phyloP scores from a whole-genome alignment of 306 rosid species.

The Pyrus bretschneideri region DNA sequence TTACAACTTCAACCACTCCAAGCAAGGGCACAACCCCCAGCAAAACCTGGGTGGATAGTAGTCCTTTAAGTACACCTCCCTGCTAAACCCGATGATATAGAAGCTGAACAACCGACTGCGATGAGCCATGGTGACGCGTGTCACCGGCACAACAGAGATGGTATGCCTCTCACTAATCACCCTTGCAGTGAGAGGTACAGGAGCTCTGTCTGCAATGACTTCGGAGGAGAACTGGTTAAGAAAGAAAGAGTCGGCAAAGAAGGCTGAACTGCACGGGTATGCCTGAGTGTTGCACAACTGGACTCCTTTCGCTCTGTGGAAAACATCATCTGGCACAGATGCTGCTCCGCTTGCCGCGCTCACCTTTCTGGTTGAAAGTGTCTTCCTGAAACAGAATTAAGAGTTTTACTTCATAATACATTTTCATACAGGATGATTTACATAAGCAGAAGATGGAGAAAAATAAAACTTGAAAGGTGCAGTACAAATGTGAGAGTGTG shows the following conservation, averaged over 20 bases:
- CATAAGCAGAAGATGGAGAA: background rate
- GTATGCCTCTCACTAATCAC: conserved; percentile 86
- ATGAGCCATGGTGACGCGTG: conserved; percentile 78
- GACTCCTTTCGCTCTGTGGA: conserved; percentile 86
- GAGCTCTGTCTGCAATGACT: conserved; percentile 76
- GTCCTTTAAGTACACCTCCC: conserved; percentile 86
- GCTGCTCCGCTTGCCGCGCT: conserved; percentile 90
- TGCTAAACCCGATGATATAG: conserved; percentile 68
- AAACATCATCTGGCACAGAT: conserved; percentile 86
- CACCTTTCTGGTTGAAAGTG: conserved; percentile 76
- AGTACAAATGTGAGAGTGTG: background rate
- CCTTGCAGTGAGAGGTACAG: conserved; percentile 63
- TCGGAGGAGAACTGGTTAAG: conserved; percentile 90
- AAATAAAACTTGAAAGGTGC: background rate
- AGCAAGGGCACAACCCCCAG: conserved; percentile 95
- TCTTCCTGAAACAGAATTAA: conserved; percentile 46
- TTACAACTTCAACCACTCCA: conserved; percentile 90
- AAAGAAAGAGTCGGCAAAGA: conserved; percentile 81
- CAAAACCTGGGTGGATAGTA: conserved; percentile 78
- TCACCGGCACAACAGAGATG: conserved; percentile 82
- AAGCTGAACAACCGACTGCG: conserved; percentile 67
- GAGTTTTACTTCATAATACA: background rate
- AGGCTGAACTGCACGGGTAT: conserved; percentile 83
- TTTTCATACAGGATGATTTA: background rate
- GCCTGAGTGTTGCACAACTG: conserved; percentile 94